These are phyloP conservation scores for Microdochium paspali DNA, from an alignment of 2,329 filamentous ascomycete genomes.

Conservation along the genomic window DNA sequence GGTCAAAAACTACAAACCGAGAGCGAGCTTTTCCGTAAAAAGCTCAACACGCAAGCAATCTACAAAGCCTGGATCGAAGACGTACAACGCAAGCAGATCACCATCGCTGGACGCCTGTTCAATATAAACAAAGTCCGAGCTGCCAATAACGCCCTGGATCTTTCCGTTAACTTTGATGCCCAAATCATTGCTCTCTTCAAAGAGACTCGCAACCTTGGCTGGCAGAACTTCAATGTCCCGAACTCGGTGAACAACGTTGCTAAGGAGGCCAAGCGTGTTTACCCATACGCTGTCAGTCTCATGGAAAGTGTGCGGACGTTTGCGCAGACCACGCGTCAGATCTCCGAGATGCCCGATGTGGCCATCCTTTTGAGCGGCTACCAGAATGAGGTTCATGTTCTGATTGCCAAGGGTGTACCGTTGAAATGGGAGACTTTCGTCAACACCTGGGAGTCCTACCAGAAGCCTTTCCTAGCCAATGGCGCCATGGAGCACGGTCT, in stretches of 20 bases:
- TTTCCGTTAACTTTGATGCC: conserved; percentile 91
- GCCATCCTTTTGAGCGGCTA: conserved; percentile 84
- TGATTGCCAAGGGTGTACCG: conserved; percentile 80
- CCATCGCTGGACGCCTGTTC: conserved; percentile 87
- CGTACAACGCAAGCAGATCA: conserved; percentile 78
- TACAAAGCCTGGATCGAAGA: conserved; percentile 95
- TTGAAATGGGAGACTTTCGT: conserved; percentile 97
- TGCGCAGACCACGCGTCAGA: conserved; percentile 76
- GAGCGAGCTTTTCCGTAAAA: conserved; percentile 89
- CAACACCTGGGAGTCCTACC: conserved; percentile 87
- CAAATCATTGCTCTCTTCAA: conserved; percentile 98
- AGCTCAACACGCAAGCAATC: conserved; percentile 86
- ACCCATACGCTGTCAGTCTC: conserved; percentile 92
- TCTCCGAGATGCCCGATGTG: conserved; percentile 78
- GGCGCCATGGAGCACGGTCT: conserved; percentile 49
- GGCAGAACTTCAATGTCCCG: conserved; percentile 90
- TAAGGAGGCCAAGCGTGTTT: conserved; percentile 97
- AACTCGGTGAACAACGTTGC: conserved; percentile 92
- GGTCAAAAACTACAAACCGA: conserved; percentile 90
- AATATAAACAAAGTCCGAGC: conserved; percentile 80
- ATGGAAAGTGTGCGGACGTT: conserved; percentile 98
- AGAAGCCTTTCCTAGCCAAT: conserved; percentile 51
- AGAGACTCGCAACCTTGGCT: conserved; percentile 90
- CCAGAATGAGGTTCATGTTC: conserved; percentile 75
- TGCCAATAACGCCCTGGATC: conserved; percentile 79